These are phyloP conservation scores for Hypoxylon sp. DNA, from an alignment of 2,329 filamentous ascomycete species.

Conservation along the genomic window DNA sequence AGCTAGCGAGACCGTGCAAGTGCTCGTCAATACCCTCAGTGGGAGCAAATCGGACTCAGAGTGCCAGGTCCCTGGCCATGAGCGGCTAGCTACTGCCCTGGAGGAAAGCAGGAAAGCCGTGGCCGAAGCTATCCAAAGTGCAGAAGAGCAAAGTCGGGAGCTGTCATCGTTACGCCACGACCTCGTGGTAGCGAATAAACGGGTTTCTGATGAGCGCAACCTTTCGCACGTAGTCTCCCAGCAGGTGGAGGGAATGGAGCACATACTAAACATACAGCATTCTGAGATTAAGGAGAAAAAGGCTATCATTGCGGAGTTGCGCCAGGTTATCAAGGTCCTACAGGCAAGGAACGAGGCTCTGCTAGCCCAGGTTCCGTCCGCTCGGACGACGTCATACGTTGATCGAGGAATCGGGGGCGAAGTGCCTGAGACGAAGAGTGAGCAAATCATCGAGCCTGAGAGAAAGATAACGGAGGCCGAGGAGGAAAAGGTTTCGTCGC, in stretches of 20 bases:
- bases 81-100: background rate
- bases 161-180: conserved; percentile 7
- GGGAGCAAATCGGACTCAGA: background rate
- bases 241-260: conserved; percentile 19
- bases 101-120: background rate
- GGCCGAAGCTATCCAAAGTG: conserved; percentile 3
- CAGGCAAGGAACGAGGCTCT: conserved; percentile 10
- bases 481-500: background rate
- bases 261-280: conserved; percentile 22
- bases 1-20: background rate
- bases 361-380: background rate
- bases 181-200: conserved; percentile 2
- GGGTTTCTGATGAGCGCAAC: conserved; percentile 10
- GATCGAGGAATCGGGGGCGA: background rate
- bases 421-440: background rate
- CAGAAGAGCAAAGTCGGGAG: conserved; percentile 5
- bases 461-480: background rate
- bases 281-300: conserved; percentile 22
- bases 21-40: background rate
- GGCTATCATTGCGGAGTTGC: background rate
- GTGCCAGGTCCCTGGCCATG: conserved; percentile 1
- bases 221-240: conserved; percentile 18
- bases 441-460: background rate
- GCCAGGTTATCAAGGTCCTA: conserved; percentile 4
- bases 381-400: background rate